Evolutionary conservation across 257 asterid genomes (phyloP).

Genomic region (Solanum pinnatisectum): DNA sequence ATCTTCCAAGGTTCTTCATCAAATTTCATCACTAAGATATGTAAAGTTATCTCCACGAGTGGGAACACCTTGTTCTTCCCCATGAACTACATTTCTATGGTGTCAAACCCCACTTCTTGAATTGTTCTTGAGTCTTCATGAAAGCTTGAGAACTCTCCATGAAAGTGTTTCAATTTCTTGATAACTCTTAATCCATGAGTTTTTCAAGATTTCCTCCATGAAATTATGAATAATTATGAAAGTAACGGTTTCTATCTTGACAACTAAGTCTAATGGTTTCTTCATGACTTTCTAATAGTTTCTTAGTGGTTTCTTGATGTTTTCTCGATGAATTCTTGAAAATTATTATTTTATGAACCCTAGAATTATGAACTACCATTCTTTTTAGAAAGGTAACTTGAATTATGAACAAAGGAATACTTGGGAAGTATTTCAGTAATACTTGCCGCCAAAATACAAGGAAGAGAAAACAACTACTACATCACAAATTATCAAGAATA

Average conservation of each 20-base stretch:
- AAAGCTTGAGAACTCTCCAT: background rate
- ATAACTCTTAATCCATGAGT: background rate
- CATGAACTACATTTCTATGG: background rate
- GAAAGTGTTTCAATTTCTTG: background rate
- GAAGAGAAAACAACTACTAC: no score
- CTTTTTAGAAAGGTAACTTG: no score
- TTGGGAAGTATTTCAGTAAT: no score
- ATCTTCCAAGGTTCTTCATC: background rate
- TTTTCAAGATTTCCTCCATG: background rate
- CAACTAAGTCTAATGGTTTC: background rate
- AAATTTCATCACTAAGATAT: background rate
- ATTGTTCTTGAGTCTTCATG: background rate
- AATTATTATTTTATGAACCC: background rate
- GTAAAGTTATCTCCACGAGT: background rate
- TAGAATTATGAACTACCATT: no score
- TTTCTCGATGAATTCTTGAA: background rate
- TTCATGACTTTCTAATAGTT: background rate
- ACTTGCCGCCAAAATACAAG: no score
- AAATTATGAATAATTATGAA: background rate
- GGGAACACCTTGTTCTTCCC: background rate
- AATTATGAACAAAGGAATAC: no score
- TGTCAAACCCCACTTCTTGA: background rate
- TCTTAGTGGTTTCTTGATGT: background rate
- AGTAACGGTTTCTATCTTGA: background rate
- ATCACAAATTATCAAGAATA: no score